A percentile compares a stretch with the other conserved stretches of the same genome.
These are phyloP conservation scores for Rhododendron kiyosumense DNA, from an alignment of 148 eudicot genomes.

Conservation along the genomic window DNA sequence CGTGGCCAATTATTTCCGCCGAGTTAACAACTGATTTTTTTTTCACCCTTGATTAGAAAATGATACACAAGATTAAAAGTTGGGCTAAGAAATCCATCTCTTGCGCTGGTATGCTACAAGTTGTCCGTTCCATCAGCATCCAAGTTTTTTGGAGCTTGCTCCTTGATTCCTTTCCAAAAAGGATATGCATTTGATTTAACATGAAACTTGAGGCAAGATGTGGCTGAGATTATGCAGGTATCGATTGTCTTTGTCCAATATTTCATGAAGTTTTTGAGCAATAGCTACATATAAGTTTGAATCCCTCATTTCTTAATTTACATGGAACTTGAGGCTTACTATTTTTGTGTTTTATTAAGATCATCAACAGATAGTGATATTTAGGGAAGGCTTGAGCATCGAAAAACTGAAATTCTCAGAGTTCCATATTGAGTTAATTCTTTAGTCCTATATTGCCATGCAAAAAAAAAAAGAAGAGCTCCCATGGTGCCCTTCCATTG, in stretches of 20 bases:
- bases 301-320: neutral
- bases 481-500: neutral
- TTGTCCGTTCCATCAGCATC: too few relatives aligned
- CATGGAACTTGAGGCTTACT: slow-evolving; percentile 3
- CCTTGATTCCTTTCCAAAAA: too few relatives aligned
- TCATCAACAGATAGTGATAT: neutral
- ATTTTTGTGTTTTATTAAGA: neutral
- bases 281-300: neutral
- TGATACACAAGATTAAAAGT: too few relatives aligned
- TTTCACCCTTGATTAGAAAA: too few relatives aligned
- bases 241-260: neutral
- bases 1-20: too few relatives aligned
- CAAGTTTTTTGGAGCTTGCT: too few relatives aligned
- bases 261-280: neutral
- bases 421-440: neutral
- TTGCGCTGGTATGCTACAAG: too few relatives aligned
- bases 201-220: slow-evolving; percentile 49
- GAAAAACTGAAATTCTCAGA: neutral
- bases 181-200: too few relatives aligned
- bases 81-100: too few relatives aligned
- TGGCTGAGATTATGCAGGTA: slow-evolving; percentile 98
- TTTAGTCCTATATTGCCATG: neutral
- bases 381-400: neutral
- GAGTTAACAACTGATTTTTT: too few relatives aligned
- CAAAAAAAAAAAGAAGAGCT: neutral